phyloP scores from a whole-genome alignment of 805 yeast species.

The Kodamaea fukazawae region DNA sequence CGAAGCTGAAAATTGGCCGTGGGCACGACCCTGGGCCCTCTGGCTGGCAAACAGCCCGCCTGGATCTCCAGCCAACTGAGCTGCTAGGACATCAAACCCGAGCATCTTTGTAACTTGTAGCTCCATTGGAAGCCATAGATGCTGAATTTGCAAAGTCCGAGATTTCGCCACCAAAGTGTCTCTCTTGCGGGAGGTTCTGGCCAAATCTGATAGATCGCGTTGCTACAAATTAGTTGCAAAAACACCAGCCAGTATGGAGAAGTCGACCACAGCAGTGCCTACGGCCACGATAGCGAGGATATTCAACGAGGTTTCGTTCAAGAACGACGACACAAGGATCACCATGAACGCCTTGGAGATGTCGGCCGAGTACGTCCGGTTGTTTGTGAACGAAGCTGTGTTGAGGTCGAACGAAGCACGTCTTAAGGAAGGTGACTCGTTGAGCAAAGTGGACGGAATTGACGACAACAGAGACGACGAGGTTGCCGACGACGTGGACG shows the following conservation, averaged over 20 bases:
- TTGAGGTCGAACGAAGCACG: slow-evolving; percentile 55
- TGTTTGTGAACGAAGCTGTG: slow-evolving; percentile 60
- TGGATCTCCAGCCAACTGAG: too few species aligned
- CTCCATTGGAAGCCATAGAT: too few species aligned
- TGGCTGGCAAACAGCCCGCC: too few species aligned
- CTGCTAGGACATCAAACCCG: too few species aligned
- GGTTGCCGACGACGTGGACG: slow-evolving; percentile 13
- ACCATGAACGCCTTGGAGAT: slow-evolving; percentile 48
- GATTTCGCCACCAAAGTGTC: too few species aligned
- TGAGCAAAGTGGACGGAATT: slow-evolving; percentile 30
- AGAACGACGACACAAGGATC: slow-evolving; percentile 44
- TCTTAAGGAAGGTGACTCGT: slow-evolving; percentile 26
- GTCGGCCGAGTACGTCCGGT: slow-evolving; percentile 51
- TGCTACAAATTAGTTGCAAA: not conserved
- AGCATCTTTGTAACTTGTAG: too few species aligned
- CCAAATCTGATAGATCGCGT: too few species aligned
- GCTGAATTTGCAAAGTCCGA: too few species aligned
- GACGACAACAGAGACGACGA: slow-evolving; percentile 22
- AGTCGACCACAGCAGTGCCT: slow-evolving; percentile 4
- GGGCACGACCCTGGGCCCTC: too few species aligned
- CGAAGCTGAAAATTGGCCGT: too few species aligned
- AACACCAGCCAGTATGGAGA: not conserved
- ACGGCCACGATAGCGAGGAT: slow-evolving; percentile 46
- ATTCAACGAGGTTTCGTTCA: slow-evolving; percentile 51
- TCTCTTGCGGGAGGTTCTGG: too few species aligned